phyloP scores from a whole-genome alignment of 176 grass and related monocot genomes.

The Carex pumila region DNA sequence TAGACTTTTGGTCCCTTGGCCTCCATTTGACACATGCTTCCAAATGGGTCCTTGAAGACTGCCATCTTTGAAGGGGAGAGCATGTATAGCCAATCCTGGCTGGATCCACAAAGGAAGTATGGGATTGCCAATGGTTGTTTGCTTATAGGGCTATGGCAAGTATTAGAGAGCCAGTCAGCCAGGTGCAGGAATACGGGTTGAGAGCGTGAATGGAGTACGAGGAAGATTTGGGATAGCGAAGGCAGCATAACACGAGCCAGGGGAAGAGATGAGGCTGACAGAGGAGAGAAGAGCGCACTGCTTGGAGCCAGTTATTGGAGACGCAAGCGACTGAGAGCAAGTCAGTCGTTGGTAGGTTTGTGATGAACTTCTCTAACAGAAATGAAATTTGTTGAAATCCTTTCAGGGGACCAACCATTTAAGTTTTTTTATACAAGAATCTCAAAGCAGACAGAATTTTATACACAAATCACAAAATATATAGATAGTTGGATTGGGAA shows the following conservation, averaged over 20 bases:
- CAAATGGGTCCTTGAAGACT: constrained; percentile 44
- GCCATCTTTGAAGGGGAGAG: constrained; percentile 37
- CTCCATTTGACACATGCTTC: constrained; percentile 14
- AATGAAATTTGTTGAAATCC: too few species aligned
- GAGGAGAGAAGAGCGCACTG: constrained; percentile 49
- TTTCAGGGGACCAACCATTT: too few species aligned
- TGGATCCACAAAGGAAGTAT: constrained; percentile 22
- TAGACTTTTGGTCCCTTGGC: too few species aligned
- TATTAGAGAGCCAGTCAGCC: constrained; percentile 44
- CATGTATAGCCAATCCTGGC: constrained; percentile 28
- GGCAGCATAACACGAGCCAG: constrained; percentile 55
- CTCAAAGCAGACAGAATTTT: too few species aligned
- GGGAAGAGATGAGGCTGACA: constrained; percentile 34
- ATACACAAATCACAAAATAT: too few species aligned
- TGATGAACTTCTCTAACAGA: constrained; percentile 20
- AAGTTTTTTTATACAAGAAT: too few species aligned
- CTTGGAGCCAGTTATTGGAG: constrained; percentile 57
- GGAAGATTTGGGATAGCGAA: neutral
- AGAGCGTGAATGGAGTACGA: constrained; percentile 22
- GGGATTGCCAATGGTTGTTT: neutral
- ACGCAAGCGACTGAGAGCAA: constrained; percentile 49
- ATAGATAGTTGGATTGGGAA: too few species aligned
- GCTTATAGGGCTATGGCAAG: constrained; percentile 28
- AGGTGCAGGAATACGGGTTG: constrained; percentile 46
- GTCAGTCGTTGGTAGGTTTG: constrained; percentile 37